Base-by-base conservation (phyloP, 2,329 filamentous ascomycete species). In the Sporothrix dimorphospora region DNA sequence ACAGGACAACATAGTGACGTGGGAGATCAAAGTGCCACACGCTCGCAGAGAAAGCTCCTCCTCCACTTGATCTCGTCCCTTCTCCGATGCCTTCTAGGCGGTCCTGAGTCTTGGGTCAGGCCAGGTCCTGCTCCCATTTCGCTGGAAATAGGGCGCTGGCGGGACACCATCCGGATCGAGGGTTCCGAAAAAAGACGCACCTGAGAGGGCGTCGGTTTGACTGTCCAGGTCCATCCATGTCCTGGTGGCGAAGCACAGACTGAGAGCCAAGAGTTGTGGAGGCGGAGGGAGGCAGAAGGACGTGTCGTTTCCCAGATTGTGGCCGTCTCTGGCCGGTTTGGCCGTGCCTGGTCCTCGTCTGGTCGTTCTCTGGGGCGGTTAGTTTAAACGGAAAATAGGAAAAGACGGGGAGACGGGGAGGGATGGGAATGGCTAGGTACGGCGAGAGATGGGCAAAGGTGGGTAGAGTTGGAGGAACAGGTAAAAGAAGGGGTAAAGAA, bases 351-450 rank as follows among this genome's bases (percentile, higher is more conserved):
- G 9, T 12, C 11, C n/a, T 27, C 9, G 5, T 21, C 8, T 14
- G 30, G 34, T 34, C 57, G 34, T 61, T 61, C 34, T 61, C 19
- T 61, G 34, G 24, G 11, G 11, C 66, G 34, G 66, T 14, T 69
- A 69, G 47, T 69, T 57, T 69, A 69, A 57, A 69, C 66, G 66
- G 66, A 40, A 69, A 69, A 69, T 57, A 59, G 67, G 27, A 51
- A 57, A 27, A 69, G 19, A 34, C 16, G 27, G 45, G 63, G 9
- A 51, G 30, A 42, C 16, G 19, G 63, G 63, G 63, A 66, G 6
- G 24, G 38, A 24, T 12, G 27, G 61, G 61, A 14, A 30, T 16
- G 40, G 16, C 19, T 30, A 40, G 3, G 34, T 14, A 40, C 19
- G 57, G 34, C 34, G 12, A 47, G 45, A 19, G 45, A 47, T 14